Conservation (phyloP, 305 asterid genomes). For the Withania somnifera region DNA sequence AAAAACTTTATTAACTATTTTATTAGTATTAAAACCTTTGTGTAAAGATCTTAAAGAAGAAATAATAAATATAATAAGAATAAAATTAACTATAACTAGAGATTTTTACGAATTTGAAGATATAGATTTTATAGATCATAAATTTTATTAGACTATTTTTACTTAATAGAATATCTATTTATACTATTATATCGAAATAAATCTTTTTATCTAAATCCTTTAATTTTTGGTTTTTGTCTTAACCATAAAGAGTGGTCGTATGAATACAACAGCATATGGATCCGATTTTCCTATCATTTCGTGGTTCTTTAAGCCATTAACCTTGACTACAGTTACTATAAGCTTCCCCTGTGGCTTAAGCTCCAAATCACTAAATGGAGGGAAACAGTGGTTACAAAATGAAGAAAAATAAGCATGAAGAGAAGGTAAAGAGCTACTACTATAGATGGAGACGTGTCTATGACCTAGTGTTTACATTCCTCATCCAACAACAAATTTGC, state of each 20-base stretch:
- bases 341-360: slow-evolving; percentile 94
- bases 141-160: too few relatives aligned
- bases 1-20: too few relatives aligned
- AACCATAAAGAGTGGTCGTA: slow-evolving; percentile 83
- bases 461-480: neutral
- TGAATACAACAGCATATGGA: slow-evolving; percentile 62
- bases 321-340: slow-evolving; percentile 47
- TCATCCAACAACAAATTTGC: neutral
- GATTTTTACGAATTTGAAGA: too few relatives aligned
- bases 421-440: neutral
- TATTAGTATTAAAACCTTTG: too few relatives aligned
- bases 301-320: slow-evolving; percentile 76
- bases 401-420: neutral
- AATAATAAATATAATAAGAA: too few relatives aligned
- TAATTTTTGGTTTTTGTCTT: slow-evolving; percentile 82
- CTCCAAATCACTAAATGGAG: slow-evolving; percentile 73
- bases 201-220: too few relatives aligned
- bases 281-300: slow-evolving; percentile 96
- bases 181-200: too few relatives aligned
- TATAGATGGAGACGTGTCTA: neutral
- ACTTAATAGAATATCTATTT: too few relatives aligned
- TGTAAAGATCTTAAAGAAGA: too few relatives aligned
- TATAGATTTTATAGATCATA: too few relatives aligned
- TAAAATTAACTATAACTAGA: too few relatives aligned
- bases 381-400: neutral